Conservation (phyloP, 352 stramenopile species). For the Globisporangium okanoganense region DNA sequence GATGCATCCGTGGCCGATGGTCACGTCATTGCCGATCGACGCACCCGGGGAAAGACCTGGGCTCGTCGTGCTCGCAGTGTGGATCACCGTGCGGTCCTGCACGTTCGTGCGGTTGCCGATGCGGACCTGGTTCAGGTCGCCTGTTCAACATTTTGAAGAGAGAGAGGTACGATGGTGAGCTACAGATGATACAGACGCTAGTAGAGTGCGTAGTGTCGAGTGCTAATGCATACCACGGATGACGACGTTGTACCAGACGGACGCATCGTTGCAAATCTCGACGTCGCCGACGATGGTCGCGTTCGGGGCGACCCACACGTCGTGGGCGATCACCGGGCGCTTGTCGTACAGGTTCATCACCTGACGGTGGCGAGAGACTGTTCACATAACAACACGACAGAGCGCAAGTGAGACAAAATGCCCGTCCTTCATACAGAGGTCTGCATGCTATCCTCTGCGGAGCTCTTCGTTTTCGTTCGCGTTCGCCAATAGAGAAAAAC, state of each 20-base stretch:
- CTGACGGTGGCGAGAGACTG: slow-evolving; percentile 91
- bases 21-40: slow-evolving; percentile 95
- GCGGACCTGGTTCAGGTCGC: slow-evolving; percentile 89
- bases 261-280: slow-evolving; percentile 92
- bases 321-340: slow-evolving; percentile 85
- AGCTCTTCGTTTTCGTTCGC: slow-evolving; percentile 1
- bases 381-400: slow-evolving; percentile 14
- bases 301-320: slow-evolving; percentile 95
- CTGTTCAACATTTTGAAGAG: slow-evolving; percentile 16
- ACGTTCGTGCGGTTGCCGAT: slow-evolving; percentile 97
- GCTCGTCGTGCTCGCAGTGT: slow-evolving; percentile 83
- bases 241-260: slow-evolving; percentile 96
- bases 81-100: slow-evolving; percentile 95
- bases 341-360: slow-evolving; percentile 94
- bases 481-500: neutral
- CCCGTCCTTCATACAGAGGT: neutral
- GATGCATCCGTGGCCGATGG: slow-evolving; percentile 92
- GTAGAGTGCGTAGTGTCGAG: no score
- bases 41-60: slow-evolving; percentile 77
- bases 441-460: neutral
- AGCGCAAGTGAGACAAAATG: neutral
- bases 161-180: neutral
- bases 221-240: slow-evolving; percentile 67
- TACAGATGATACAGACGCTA: neutral
- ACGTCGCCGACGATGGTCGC: slow-evolving; percentile 96